Conservation (phyloP, 169 alveolate species). For the Ichthyophthirius multifiliis region DNA sequence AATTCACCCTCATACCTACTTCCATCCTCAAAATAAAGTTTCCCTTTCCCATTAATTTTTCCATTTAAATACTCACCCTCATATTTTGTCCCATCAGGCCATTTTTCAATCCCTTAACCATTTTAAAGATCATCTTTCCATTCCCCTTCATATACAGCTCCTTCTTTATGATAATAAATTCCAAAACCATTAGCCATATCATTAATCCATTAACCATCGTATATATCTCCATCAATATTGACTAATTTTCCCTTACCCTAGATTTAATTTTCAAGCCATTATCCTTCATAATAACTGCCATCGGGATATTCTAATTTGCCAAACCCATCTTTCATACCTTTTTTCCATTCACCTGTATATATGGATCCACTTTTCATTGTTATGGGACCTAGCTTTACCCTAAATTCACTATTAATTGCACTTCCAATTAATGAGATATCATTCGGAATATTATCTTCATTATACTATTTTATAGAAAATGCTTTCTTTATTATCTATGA, state of each 20-base stretch:
- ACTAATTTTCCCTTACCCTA: conserved; percentile 90
- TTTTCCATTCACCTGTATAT: conserved; percentile 94
- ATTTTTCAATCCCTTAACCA: conserved; percentile 89
- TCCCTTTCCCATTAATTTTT: conserved; percentile 65
- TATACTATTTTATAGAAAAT: no score
- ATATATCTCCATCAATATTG: conserved; percentile 92
- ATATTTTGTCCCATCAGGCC: conserved; percentile 81
- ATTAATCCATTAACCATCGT: conserved; percentile 94
- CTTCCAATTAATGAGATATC: neutral
- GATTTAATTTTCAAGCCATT: conserved; percentile 39
- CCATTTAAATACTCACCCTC: conserved; percentile 72
- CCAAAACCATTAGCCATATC: conserved; percentile 93
- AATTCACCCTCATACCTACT: conserved; percentile 57
- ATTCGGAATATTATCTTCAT: conserved; percentile 1
- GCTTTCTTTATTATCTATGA: no score
- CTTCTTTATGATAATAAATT: conserved; percentile 90
- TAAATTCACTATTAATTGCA: neutral
- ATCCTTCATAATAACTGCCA: conserved; percentile 49
- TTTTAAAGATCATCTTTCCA: conserved; percentile 95
- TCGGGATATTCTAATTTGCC: conserved; percentile 48
- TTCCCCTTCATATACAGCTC: conserved; percentile 95
- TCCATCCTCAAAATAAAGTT: conserved; percentile 59
- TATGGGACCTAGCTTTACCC: neutral
- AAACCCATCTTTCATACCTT: conserved; percentile 72
- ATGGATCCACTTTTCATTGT: conserved; percentile 85